phyloP scores from a whole-genome alignment of 1,284 basidiomycete species.

The Ustilago curta region DNA sequence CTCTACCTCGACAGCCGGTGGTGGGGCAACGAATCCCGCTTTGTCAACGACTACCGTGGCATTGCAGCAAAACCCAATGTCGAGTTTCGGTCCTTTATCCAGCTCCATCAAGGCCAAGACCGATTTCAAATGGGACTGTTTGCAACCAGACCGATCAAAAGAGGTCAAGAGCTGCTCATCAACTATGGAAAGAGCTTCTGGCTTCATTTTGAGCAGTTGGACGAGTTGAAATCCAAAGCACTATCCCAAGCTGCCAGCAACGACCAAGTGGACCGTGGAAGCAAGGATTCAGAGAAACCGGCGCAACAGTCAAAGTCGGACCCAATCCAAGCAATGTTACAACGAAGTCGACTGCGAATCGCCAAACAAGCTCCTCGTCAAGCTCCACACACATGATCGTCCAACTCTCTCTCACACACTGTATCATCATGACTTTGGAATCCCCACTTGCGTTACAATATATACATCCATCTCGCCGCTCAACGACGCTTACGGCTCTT shows the following conservation, averaged over 20 bases:
- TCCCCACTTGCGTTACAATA: too few species aligned
- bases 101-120: neutral
- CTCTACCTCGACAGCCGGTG: constrained; percentile 40
- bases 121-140: constrained; percentile 49
- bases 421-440: neutral
- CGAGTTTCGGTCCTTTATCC: constrained; percentile 53
- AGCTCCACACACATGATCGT: constrained; percentile 1
- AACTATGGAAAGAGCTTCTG: constrained; percentile 96
- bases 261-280: neutral
- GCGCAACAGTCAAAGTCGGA: constrained; percentile 7
- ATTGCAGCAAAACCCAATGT: constrained; percentile 54
- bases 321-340: constrained; percentile 39
- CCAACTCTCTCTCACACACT: constrained; percentile 1
- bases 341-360: constrained; percentile 39
- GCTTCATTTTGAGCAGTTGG: constrained; percentile 67
- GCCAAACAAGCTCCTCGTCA: constrained; percentile 20
- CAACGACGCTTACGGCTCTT: constrained; percentile 49
- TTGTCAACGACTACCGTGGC: constrained; percentile 63
- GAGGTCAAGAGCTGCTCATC: constrained; percentile 86
- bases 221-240: neutral
- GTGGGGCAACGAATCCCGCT: constrained; percentile 80
- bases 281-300: neutral
- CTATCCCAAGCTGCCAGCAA: neutral
- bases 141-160: constrained; percentile 75
- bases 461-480: neutral